Evolutionary conservation across 345 rosid genomes (phyloP), one percentile per base, ranked within the genome.

Genomic region (Gossypium mustelinum): DNA sequence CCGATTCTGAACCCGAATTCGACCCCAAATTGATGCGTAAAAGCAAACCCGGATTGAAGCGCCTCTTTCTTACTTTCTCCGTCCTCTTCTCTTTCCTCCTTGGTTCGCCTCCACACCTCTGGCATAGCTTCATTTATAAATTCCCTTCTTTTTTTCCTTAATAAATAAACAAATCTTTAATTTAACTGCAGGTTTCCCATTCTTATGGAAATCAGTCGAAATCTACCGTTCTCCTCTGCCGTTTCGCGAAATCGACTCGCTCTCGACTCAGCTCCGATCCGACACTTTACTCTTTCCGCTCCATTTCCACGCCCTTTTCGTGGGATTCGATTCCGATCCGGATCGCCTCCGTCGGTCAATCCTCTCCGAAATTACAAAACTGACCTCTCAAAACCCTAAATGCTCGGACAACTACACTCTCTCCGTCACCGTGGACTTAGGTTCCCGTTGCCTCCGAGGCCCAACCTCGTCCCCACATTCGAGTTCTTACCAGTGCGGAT

Each of bases 141-240:
- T 3, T 61, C 0, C 18, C 11, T 2, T 12, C 16, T 8, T 2
- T 12, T 54, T 65, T 56, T 45, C 63, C 13, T 47, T 13, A 18
- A 18, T 25, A 52, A 52, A 25, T 16, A 25, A 16, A 27, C 41
- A 0, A 20, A 59, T 27, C 0, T 6, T 0, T 29, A 7, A 48
- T 50, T 52, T 45, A 54, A n/a, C 69, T 81, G 66, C 84, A 89
- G 97, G 97, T 62, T 78, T 91, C 2, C 93, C 94, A 0, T 82
- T 93, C 64, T 77, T 95, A 43, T 93, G 93, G 93, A 95, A 93
- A 80, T 90, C 99, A 44, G 93, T 91, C 3, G 98, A 93, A 75
- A 95, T 95, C 52, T 91, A 95, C 77, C 94, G 98, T 24, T 91
- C 98, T 13, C 89, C 94, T 72, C 87, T 95, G 10, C 97, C 98